Percentiles rank a stretch among this genome's conserved stretches.
phyloP scores from a whole-genome alignment of 139 green algal species.

The Axilococcus clingmanii region DNA sequence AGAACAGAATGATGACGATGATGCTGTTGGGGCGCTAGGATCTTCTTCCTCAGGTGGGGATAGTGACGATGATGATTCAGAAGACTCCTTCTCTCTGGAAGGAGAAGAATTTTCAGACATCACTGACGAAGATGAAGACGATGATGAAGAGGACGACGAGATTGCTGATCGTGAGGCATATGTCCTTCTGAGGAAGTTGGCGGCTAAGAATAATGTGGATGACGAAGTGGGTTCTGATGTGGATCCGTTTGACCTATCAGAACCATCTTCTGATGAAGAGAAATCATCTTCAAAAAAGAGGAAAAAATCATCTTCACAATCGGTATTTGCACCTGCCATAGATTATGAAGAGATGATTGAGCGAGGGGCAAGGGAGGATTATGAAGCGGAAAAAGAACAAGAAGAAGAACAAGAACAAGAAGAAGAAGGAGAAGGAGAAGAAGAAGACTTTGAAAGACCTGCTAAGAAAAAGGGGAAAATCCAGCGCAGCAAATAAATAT shows the following conservation, averaged over 20 bases:
- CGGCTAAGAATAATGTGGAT: too few relatives aligned
- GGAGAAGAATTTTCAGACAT: neutral
- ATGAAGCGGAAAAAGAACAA: neutral
- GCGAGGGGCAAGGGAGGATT: too few relatives aligned
- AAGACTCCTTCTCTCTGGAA: conserved; percentile 1
- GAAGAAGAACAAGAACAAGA: too few relatives aligned
- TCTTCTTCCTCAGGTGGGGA: conserved; percentile 15
- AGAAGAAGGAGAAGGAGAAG: neutral
- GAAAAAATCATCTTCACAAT: conserved; percentile 11
- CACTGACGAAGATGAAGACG: conserved; percentile 5
- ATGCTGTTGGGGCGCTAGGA: neutral
- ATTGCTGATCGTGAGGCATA: conserved; percentile 1
- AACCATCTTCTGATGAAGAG: neutral
- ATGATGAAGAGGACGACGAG: conserved; percentile 3
- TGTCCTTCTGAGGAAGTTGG: too few relatives aligned
- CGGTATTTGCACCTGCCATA: conserved; percentile 49
- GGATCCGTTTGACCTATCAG: neutral
- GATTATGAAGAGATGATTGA: conserved; percentile 38
- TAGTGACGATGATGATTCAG: conserved; percentile 5
- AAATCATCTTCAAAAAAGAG: too few relatives aligned
- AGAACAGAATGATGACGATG: neutral
- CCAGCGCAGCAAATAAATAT: neutral
- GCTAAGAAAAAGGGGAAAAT: neutral
- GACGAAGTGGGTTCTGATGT: neutral
- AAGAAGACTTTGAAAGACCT: too few relatives aligned